phyloP scores from a whole-genome alignment of 192 early-diverging fungal genomes.

The Obelidium mucronatum region DNA sequence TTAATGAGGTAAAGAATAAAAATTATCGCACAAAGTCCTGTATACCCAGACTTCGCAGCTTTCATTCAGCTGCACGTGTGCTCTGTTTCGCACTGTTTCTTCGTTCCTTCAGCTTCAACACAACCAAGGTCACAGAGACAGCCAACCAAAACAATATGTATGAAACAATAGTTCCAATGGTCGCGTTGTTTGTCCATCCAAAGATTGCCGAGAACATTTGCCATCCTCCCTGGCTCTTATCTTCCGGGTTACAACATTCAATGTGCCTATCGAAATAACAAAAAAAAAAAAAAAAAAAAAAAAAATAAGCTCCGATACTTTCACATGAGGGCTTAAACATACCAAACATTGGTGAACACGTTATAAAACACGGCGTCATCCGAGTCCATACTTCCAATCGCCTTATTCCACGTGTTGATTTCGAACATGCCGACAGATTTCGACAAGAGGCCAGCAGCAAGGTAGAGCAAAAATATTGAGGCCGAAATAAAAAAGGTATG shows the following conservation, averaged over 20 bases:
- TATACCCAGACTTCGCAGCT: no score
- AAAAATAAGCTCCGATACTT: no score
- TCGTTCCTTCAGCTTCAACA: constrained; percentile 47
- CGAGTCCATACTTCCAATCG: not conserved
- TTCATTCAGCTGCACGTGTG: no score
- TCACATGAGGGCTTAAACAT: not conserved
- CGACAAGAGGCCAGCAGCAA: constrained; percentile 84
- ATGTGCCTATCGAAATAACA: not conserved
- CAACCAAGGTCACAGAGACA: constrained; percentile 57
- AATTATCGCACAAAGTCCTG: no score
- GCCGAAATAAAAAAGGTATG: constrained; percentile 81
- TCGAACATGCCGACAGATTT: constrained; percentile 74
- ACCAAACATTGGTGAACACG: constrained; percentile 29
- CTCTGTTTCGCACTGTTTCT: no score
- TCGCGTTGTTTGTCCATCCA: constrained; percentile 83
- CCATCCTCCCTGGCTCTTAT: constrained; percentile 60
- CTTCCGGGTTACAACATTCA: constrained; percentile 64
- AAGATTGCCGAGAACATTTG: constrained; percentile 76
- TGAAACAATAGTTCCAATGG: constrained; percentile 71
- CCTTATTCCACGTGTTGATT: constrained; percentile 61
- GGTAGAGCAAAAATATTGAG: constrained; percentile 76
- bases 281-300: not conserved
- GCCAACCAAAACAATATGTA: constrained; percentile 86
- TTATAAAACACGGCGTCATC: constrained; percentile 25
- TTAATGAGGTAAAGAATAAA: no score